Conservation (phyloP, 306 rosid genomes). For the Inga laurina region DNA sequence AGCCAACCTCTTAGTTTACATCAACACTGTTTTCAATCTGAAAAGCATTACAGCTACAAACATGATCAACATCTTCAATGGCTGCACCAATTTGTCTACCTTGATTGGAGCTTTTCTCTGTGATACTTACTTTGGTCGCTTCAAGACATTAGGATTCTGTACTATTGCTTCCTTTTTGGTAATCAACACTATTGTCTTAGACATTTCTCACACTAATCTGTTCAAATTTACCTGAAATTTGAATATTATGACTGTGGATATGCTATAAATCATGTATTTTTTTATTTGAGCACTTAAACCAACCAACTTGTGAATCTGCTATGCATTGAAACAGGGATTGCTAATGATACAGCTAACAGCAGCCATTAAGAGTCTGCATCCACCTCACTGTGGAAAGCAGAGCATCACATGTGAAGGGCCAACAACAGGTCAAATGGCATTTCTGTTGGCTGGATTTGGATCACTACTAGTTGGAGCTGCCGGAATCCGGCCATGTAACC, state of each 20-base stretch:
- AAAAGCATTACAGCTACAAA: conserved; percentile 54
- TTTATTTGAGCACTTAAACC: not conserved
- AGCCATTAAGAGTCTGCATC: conserved; percentile 52
- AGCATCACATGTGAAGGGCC: conserved; percentile 43
- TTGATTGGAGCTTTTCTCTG: conserved; percentile 55
- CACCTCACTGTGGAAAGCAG: conserved; percentile 41
- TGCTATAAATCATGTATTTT: not conserved
- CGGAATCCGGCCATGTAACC: conserved; percentile 63
- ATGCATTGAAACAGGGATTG: conserved; percentile 46
- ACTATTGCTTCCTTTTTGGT: conserved; percentile 55
- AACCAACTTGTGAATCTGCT: not conserved
- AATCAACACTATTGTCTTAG: not conserved
- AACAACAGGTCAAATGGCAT: conserved; percentile 50
- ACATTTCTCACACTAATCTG: not conserved
- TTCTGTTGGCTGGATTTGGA: conserved; percentile 46
- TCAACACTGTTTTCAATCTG: conserved; percentile 54
- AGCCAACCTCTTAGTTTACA: conserved; percentile 57
- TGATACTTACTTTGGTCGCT: conserved; percentile 64
- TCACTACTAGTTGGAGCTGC: conserved; percentile 54
- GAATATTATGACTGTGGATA: not conserved
- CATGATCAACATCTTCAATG: conserved; percentile 49
- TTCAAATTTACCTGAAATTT: not conserved
- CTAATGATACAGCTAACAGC: conserved; percentile 62
- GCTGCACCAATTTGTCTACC: conserved; percentile 55
- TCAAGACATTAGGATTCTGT: conserved; percentile 48